Evolutionary conservation across 192 early-diverging fungal species (phyloP).

Genomic region (Piromyces finnis): DNA sequence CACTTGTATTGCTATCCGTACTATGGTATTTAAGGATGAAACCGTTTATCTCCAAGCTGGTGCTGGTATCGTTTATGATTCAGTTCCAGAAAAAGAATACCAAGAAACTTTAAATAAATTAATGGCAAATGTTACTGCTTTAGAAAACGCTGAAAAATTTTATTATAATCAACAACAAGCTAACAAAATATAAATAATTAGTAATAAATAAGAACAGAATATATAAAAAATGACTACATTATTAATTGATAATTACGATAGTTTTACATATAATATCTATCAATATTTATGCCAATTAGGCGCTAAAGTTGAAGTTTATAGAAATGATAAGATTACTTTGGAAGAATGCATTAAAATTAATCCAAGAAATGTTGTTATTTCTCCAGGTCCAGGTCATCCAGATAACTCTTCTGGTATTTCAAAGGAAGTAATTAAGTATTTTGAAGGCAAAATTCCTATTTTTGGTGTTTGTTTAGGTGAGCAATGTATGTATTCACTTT

Average conservation of each 20-base stretch:
- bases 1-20: constrained; percentile 96
- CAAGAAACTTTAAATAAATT: constrained; percentile 95
- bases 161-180: constrained; percentile 46
- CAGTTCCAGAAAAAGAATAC: constrained; percentile 76
- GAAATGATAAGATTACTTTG: constrained; percentile 86
- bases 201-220: neutral
- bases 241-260: constrained; percentile 5
- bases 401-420: constrained; percentile 78
- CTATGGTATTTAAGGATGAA: constrained; percentile 95
- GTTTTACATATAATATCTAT: constrained; percentile 97
- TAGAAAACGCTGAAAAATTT: constrained; percentile 70
- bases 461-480: constrained; percentile 94
- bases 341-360: constrained; percentile 62
- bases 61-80: constrained; percentile 94
- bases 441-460: constrained; percentile 88
- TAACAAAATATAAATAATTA: neutral
- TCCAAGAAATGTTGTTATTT: constrained; percentile 88
- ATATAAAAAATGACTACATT: neutral
- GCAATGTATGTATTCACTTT: constrained; percentile 94
- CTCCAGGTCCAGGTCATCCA: constrained; percentile 93
- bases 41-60: constrained; percentile 88
- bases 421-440: constrained; percentile 63
- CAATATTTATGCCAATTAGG: constrained; percentile 82
- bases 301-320: constrained; percentile 75
- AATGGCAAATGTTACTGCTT: constrained; percentile 69